Base-by-base conservation (phyloP, 2,329 filamentous ascomycete genomes). In the Conoideocrella luteorostrata region DNA sequence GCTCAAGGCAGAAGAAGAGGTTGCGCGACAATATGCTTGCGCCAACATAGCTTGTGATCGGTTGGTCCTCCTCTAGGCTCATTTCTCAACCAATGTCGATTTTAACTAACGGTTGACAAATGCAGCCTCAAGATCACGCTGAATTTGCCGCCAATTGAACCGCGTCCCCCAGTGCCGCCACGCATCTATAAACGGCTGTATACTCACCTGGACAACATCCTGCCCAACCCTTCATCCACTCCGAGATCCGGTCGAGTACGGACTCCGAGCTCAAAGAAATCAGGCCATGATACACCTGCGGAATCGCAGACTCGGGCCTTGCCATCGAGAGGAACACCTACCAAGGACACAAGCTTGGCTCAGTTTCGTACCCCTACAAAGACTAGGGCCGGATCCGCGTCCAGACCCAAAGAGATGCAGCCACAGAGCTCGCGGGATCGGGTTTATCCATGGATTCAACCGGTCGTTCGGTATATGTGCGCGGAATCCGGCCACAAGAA, bases 11-110 rank as follows among this genome's bases (percentile, higher is more conserved):
- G 88, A 94, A 44, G 89, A 95, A 62, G 90, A 96, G 62, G 81
- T 93, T 51, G 88, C 84, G n/a, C 77, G 90, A 17, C 75, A 78
- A 4, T 93, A 93, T 62, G 86, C 84, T 4, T 95, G 89, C 61
- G 86, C 87, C 12, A 84, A 95, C 64, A 77, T 98, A 47, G 93
- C 93, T 17, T 97, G 90, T 59, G 88, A 91, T 54, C 79, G 87
- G 86, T 87, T 15, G 12, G 45, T 38, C 36, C 29, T 5, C 7
- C 30, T 21, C 9, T 18, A 13, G 13, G 10, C 7, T 33, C 12
- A 17, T 33, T n/a, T 17, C 13, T 24, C 13, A 20, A 11, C 18
- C 17, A 5, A 66, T 35, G 54, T 39, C 13, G 3, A 3, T 13
- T 4, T 11, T 1, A 21, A 7, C n/a, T n/a, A n/a, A n/a, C 5